These are phyloP conservation scores for Mycosphaerella arachidis DNA, from an alignment of 2,329 filamentous ascomycete species.

Conservation along the genomic window DNA sequence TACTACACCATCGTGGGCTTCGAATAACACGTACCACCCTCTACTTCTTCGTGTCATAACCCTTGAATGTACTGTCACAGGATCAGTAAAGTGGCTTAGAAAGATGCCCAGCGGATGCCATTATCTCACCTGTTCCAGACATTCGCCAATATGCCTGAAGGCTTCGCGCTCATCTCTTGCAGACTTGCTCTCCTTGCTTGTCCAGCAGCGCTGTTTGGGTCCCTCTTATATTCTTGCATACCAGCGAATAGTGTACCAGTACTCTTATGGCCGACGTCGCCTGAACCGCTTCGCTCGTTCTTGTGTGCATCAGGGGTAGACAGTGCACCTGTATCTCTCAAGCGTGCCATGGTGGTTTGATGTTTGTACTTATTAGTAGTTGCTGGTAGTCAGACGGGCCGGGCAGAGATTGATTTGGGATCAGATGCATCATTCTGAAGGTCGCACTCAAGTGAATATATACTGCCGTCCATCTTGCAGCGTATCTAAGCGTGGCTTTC, in stretches of 20 bases:
- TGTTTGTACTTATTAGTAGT: not conserved
- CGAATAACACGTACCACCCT: no score
- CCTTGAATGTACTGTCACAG: not conserved
- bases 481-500: not conserved
- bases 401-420: no score
- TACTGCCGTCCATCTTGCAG: not conserved
- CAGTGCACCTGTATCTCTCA: not conserved
- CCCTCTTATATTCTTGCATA: conserved; percentile 5
- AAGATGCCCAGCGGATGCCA: not conserved
- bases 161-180: conserved; percentile 2
- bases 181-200: not conserved
- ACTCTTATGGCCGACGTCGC: conserved; percentile 1
- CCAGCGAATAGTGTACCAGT: not conserved
- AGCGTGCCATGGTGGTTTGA: not conserved
- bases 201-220: not conserved
- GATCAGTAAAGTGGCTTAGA: not conserved
- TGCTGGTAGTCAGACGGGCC: no score
- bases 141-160: not conserved
- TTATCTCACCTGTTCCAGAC: conserved; percentile 2
- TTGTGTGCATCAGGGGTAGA: not conserved
- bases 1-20: no score
- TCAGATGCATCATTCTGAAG: not conserved
- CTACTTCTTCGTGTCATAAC: not conserved
- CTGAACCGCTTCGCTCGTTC: not conserved
- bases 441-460: not conserved